Evolutionary conservation across 495 filamentous ascomycete genomes (phyloP).

Genomic region (Neurospora pannonica): DNA sequence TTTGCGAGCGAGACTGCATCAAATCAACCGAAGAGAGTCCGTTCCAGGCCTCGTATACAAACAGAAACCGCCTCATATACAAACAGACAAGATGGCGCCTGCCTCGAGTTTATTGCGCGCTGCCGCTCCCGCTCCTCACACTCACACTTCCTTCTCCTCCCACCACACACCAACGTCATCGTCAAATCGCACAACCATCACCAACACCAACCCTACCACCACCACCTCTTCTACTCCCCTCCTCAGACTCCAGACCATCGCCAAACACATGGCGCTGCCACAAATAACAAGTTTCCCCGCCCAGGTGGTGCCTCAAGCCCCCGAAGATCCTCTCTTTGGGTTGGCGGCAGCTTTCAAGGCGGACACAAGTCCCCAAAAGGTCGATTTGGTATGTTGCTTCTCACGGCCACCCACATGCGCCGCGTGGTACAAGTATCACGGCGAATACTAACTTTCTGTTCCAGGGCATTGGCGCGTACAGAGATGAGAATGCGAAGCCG

Average conservation of each 20-base stretch:
- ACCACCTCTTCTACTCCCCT: constrained; percentile 17
- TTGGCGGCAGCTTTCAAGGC: constrained; percentile 81
- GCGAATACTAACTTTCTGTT: constrained; percentile 1
- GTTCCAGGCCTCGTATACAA: not conserved
- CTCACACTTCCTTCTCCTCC: constrained; percentile 2
- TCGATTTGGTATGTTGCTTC: constrained; percentile 55
- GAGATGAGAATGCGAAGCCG: constrained; percentile 93
- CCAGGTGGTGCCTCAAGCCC: constrained; percentile 76
- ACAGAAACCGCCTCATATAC: not conserved
- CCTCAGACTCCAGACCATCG: constrained; percentile 36
- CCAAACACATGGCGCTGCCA: constrained; percentile 29
- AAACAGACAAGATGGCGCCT: not conserved
- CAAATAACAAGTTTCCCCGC: constrained; percentile 62
- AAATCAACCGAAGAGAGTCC: not conserved
- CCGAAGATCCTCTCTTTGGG: constrained; percentile 93
- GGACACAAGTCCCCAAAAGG: constrained; percentile 76
- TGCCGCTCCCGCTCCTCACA: not conserved
- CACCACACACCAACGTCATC: not conserved
- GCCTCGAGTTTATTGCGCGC: not conserved
- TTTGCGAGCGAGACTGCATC: not conserved
- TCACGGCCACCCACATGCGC: not conserved
- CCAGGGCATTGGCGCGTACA: constrained; percentile 86
- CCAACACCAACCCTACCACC: constrained; percentile 5
- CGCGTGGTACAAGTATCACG: not conserved
- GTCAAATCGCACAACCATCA: constrained; percentile 1